phyloP scores from a whole-genome alignment of 106 monocot species.

The Apostasia shenzhenica region DNA sequence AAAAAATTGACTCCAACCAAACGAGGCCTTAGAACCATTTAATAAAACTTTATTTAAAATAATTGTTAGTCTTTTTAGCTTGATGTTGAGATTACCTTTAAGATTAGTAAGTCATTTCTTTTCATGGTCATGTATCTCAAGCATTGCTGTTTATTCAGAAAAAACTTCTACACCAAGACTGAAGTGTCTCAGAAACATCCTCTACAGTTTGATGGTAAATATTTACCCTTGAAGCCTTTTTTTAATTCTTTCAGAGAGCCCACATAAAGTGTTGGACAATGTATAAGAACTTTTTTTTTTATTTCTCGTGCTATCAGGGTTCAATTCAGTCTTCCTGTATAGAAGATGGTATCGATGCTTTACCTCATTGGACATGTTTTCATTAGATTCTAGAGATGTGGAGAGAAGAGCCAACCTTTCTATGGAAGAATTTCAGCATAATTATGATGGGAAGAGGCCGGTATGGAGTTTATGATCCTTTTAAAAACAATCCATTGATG shows the following conservation, averaged over 20 bases:
- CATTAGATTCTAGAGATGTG: conserved; percentile 38
- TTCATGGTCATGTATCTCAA: conserved; percentile 5
- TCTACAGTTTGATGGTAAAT: conserved; percentile 73
- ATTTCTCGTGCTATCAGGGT: conserved; percentile 50
- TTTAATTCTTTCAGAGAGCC: not conserved
- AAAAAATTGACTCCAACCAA: too few species aligned
- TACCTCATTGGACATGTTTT: conserved; percentile 58
- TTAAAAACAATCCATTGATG: not conserved
- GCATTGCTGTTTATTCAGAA: conserved; percentile 30
- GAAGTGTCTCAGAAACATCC: conserved; percentile 20
- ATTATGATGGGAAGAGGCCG: conserved; percentile 64
- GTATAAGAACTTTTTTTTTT: not conserved
- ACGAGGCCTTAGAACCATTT: too few species aligned
- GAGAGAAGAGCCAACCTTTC: conserved; percentile 60
- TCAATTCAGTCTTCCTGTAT: conserved; percentile 74
- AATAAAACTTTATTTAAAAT: too few species aligned
- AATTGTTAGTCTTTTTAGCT: too few species aligned
- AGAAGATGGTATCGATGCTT: conserved; percentile 91
- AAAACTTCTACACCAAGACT: conserved; percentile 30
- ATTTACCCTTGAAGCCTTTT: not conserved
- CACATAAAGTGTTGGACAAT: conserved; percentile 1
- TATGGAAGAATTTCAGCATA: conserved; percentile 46
- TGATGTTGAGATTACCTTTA: too few species aligned
- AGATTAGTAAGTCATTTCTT: not conserved
- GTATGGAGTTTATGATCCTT: conserved; percentile 21